Percentiles rank a stretch among this genome's conserved stretches.
Evolutionary conservation across 2,329 filamentous ascomycete genomes (phyloP).

Genomic region (Lachnellula occidentalis): DNA sequence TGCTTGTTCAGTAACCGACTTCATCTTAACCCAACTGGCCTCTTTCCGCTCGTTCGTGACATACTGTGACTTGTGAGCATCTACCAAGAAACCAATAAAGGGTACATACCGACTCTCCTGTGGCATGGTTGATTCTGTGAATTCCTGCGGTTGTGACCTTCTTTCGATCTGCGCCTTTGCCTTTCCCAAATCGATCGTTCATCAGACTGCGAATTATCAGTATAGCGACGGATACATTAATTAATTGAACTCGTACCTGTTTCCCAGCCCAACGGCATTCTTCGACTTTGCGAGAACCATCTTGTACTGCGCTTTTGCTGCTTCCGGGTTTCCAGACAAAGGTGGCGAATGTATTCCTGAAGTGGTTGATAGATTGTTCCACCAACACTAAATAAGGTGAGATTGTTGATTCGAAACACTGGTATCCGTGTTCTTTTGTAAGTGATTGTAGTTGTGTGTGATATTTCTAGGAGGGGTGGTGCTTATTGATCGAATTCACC

Average conservation of each 20-base stretch:
- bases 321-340: background rate
- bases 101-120: constrained; percentile 62
- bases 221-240: background rate
- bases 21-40: constrained; percentile 98
- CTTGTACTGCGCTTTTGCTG: constrained; percentile 5
- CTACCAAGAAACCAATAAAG: background rate
- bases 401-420: background rate
- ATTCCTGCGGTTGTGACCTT: constrained; percentile 53
- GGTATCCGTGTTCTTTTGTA: background rate
- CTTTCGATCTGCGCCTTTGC: constrained; percentile 78
- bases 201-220: constrained; percentile 59
- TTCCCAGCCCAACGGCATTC: constrained; percentile 89
- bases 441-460: background rate
- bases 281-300: constrained; percentile 90
- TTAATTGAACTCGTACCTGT: constrained; percentile 36
- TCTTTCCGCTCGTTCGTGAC: constrained; percentile 87
- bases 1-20: constrained; percentile 94
- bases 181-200: constrained; percentile 97
- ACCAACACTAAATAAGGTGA: too few relatives aligned
- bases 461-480: background rate
- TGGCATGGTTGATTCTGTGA: constrained; percentile 66
- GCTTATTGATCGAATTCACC: constrained; percentile 2
- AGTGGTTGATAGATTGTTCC: background rate
- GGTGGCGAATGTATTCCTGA: background rate
- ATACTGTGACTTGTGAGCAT: constrained; percentile 50